These are phyloP conservation scores for Chalciporus sp. DNA, from an alignment of 1,284 basidiomycete species.

Conservation along the genomic window DNA sequence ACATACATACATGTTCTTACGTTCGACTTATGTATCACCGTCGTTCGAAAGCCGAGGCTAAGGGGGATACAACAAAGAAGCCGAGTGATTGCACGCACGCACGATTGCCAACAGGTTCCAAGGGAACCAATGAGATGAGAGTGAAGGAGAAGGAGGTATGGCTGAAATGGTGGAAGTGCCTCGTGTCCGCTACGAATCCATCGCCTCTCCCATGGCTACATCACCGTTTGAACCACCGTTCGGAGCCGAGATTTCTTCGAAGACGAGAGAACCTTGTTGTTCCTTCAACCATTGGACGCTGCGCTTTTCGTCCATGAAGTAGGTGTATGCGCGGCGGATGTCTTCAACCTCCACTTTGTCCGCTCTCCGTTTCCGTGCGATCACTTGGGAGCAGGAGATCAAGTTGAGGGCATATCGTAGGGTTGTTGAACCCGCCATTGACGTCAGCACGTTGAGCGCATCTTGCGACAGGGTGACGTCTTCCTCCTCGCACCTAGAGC, in stretches of 20 bases:
- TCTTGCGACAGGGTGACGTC: constrained; percentile 85
- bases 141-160: background rate
- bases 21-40: background rate
- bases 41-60: background rate
- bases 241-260: constrained; percentile 55
- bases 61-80: background rate
- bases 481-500: constrained; percentile 86
- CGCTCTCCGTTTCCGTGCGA: constrained; percentile 81
- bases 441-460: constrained; percentile 78
- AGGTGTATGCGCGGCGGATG: constrained; percentile 80
- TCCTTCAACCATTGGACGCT: constrained; percentile 94
- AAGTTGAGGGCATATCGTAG: constrained; percentile 90
- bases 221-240: constrained; percentile 23
- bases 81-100: background rate
- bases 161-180: background rate
- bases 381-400: constrained; percentile 86
- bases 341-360: constrained; percentile 82
- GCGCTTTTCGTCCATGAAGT: constrained; percentile 95
- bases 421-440: constrained; percentile 86
- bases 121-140: too few species aligned
- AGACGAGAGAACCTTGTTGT: constrained; percentile 72
- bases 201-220: constrained; percentile 30
- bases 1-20: background rate
- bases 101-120: background rate
- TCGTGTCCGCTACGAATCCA: constrained; percentile 28